Evolutionary conservation across 352 stramenopile genomes (phyloP).

Genomic region (Globisporangium takayamanum): DNA sequence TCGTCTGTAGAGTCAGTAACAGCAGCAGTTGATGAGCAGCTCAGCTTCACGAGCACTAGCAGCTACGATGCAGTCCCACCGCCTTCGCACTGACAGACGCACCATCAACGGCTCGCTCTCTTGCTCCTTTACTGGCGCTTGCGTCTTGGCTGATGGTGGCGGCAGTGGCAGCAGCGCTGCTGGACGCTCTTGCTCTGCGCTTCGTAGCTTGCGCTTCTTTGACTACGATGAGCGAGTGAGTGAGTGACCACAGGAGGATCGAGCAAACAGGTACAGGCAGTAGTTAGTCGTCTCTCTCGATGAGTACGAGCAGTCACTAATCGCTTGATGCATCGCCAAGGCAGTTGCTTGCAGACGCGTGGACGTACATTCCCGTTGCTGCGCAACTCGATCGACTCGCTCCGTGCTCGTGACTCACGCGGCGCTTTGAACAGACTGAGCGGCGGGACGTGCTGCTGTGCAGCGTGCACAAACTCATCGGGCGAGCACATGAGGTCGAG

Average conservation of each 20-base stretch:
- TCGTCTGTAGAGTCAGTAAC: conserved; percentile 21
- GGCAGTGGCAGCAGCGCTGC: background rate
- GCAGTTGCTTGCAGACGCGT: background rate
- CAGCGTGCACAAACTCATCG: conserved; percentile 32
- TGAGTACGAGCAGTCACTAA: no score
- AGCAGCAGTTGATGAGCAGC: no score
- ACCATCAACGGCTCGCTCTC: conserved; percentile 34
- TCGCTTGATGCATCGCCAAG: no score
- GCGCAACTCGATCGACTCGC: background rate
- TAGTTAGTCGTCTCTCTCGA: background rate
- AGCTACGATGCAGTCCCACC: no score
- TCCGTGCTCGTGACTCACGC: background rate
- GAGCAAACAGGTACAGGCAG: background rate
- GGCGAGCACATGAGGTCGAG: conserved; percentile 25
- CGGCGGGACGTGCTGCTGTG: conserved; percentile 56
- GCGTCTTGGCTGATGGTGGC: conserved; percentile 6
- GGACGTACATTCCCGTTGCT: conserved; percentile 1
- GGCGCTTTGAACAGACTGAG: conserved; percentile 49
- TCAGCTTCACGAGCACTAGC: background rate
- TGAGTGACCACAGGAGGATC: background rate
- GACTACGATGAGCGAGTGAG: conserved; percentile 6
- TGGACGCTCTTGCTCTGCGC: background rate
- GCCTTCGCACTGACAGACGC: background rate
- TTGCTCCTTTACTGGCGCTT: conserved; percentile 8
- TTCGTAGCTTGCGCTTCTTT: conserved; percentile 45